Evolutionary conservation across 805 yeast species (phyloP).

Genomic region (Danielozyma ontarioensis): DNA sequence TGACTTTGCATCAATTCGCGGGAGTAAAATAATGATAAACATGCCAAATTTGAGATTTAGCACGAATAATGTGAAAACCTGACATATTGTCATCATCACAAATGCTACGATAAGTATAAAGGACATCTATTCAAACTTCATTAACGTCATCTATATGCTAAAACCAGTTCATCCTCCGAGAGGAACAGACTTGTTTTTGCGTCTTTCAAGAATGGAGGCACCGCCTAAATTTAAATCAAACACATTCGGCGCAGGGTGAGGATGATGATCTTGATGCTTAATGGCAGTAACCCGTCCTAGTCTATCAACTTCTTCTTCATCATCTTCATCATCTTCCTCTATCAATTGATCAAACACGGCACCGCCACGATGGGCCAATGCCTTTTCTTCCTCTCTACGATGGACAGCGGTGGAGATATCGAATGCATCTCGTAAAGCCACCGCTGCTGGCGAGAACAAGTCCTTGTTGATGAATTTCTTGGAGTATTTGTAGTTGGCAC

Average conservation of each 20-base stretch:
- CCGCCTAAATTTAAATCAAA: conserved; percentile 46
- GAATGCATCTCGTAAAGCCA: conserved; percentile 79
- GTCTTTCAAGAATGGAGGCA: conserved; percentile 50
- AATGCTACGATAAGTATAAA: too few species aligned
- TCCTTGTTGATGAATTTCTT: conserved; percentile 23
- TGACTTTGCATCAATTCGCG: too few species aligned
- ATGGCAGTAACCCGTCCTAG: conserved; percentile 8
- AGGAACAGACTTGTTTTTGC: conserved; percentile 15
- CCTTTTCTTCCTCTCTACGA: conserved; percentile 66
- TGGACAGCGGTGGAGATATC: conserved; percentile 84
- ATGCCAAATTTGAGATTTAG: too few species aligned
- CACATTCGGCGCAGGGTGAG: conserved; percentile 11
- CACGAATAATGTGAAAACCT: not conserved
- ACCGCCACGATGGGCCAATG: conserved; percentile 19
- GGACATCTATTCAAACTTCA: too few species aligned
- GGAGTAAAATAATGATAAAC: too few species aligned
- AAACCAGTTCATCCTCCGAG: too few species aligned
- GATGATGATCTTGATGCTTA: conserved; percentile 1
- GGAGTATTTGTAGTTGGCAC: conserved; percentile 13
- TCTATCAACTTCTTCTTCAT: conserved; percentile 11
- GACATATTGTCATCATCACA: conserved; percentile 2
- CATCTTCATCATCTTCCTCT: conserved; percentile 37
- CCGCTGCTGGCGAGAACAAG: conserved; percentile 66
- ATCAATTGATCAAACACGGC: conserved; percentile 19
- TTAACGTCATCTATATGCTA: too few species aligned